Evolutionary conservation across 225 moss, liverwort and hornwort species (phyloP), one percentile per base, ranked within the genome.

Genomic region (Asterella californica): DNA sequence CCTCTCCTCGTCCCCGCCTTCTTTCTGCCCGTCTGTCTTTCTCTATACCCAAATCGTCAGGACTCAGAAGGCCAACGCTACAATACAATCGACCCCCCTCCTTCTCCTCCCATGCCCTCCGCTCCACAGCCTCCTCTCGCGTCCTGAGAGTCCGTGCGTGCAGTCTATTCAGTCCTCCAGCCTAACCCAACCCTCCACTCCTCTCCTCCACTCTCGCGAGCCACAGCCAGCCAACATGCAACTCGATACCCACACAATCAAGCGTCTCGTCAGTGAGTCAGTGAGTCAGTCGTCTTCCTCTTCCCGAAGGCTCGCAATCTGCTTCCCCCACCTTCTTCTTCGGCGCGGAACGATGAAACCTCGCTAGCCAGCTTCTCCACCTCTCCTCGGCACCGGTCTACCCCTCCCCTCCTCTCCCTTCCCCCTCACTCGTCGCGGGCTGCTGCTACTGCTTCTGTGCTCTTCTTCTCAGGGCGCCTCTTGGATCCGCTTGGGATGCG

Each of bases 281-380:
- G n/a, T 21, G 59, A n/a, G 25, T n/a, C 62, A 29, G 68, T 68
- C 17, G 33, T 68, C 68, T 68, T 33, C 14, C 33, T 3, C 34
- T 36, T 37, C 34, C 37, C 34, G 18, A 7, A 6, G 0, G n/a
- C 10, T 7, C 0, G 68, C 32, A 68, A 68, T 68, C 34, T 66
- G 66, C 25, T 27, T 15, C 30, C 66, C n/a, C 6, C 59, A 60
- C 2, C 10, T 34, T 12, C 68, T 68, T 34, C 68, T 36, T 36
- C 68, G 68, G 68, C 68, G 68, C 34, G 19, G 34, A 68, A 33
- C 33, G 34, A 68, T 68, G 68, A 68, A 68, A 68, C 34, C 57
- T 57, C 57, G 24, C 57, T 57, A 17, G 42, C 57, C n/a, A n/a
- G n/a, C n/a, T n/a, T n/a, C n/a, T n/a, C n/a, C n/a, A n/a, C n/a